These are phyloP conservation scores for Sporothrix inflata DNA, from an alignment of 2,329 filamentous ascomycete species.

Conservation along the genomic window DNA sequence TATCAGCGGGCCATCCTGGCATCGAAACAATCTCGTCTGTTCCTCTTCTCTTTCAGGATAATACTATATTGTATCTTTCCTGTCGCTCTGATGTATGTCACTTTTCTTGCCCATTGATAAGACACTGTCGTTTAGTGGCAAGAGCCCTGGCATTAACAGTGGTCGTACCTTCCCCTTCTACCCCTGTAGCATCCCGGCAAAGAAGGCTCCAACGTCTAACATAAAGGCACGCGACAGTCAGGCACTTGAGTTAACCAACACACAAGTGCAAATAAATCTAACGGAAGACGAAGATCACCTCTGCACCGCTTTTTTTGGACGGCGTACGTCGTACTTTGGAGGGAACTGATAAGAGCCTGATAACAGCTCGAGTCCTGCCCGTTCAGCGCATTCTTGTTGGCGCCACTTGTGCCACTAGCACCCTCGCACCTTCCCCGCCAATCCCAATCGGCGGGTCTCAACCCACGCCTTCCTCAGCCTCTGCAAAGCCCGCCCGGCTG, in stretches of 20 bases:
- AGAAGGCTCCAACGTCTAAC: background rate
- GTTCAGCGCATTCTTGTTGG: background rate
- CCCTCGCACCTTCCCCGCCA: slow-evolving; percentile 26
- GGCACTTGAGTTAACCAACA: too few relatives aligned
- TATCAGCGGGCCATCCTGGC: background rate
- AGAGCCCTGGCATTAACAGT: background rate
- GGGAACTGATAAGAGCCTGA: slow-evolving; percentile 6
- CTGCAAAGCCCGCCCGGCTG: background rate
- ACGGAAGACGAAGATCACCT: background rate
- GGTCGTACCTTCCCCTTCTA: background rate
- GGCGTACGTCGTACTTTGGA: too few relatives aligned
- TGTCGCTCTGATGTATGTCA: background rate
- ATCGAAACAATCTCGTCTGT: background rate
- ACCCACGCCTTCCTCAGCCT: background rate
- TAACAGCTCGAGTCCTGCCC: background rate
- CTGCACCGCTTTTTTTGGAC: background rate
- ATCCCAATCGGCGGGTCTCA: slow-evolving; percentile 24
- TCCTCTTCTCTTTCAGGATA: background rate
- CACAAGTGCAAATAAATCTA: background rate
- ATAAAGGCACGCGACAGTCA: background rate
- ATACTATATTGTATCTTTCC: background rate
- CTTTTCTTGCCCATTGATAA: background rate
- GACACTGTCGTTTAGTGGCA: background rate
- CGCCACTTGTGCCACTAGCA: slow-evolving; percentile 5
- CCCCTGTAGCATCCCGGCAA: background rate